phyloP scores from a whole-genome alignment of 2,329 filamentous ascomycete genomes.

The Cladosporium halotolerans region DNA sequence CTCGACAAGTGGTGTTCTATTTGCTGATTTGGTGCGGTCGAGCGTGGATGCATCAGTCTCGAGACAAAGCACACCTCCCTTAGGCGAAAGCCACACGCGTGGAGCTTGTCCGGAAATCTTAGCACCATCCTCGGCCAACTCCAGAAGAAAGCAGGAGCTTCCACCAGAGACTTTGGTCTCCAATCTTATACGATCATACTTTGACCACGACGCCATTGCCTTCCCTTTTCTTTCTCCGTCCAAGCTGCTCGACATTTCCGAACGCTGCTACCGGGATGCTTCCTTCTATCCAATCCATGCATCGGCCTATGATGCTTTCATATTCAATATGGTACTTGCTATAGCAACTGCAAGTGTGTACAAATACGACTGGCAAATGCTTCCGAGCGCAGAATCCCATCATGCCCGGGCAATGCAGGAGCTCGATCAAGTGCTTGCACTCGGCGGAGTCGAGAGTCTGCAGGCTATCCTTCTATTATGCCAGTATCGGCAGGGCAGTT shows the following conservation, averaged over 20 bases:
- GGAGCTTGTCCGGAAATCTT: no score
- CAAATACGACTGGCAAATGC: constrained; percentile 40
- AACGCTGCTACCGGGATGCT: constrained; percentile 30
- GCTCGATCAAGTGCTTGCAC: constrained; percentile 33
- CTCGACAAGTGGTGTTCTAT: constrained; percentile 36
- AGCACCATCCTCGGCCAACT: neutral
- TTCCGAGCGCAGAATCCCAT: constrained; percentile 39
- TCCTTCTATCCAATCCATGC: constrained; percentile 14
- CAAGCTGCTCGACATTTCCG: constrained; percentile 24
- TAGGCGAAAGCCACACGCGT: no score
- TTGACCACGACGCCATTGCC: constrained; percentile 39
- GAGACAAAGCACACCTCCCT: constrained; percentile 6
- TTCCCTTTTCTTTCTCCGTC: constrained; percentile 38
- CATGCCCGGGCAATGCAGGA: constrained; percentile 35
- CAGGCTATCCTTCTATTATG: constrained; percentile 41
- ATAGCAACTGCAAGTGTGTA: constrained; percentile 40
- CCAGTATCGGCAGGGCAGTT: constrained; percentile 39
- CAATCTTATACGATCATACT: constrained; percentile 37
- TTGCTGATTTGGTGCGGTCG: constrained; percentile 37
- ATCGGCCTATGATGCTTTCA: constrained; percentile 32
- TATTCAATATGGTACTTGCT: constrained; percentile 41
- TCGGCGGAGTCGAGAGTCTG: constrained; percentile 33
- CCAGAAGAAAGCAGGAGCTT: constrained; percentile 15
- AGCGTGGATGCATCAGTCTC: constrained; percentile 15
- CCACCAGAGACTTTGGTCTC: constrained; percentile 33